A percentile compares a stretch with the other conserved stretches of the same genome.
Evolutionary conservation across 2,329 filamentous ascomycete species (phyloP).

Genomic region (Phaeosphaeriaceae sp.): DNA sequence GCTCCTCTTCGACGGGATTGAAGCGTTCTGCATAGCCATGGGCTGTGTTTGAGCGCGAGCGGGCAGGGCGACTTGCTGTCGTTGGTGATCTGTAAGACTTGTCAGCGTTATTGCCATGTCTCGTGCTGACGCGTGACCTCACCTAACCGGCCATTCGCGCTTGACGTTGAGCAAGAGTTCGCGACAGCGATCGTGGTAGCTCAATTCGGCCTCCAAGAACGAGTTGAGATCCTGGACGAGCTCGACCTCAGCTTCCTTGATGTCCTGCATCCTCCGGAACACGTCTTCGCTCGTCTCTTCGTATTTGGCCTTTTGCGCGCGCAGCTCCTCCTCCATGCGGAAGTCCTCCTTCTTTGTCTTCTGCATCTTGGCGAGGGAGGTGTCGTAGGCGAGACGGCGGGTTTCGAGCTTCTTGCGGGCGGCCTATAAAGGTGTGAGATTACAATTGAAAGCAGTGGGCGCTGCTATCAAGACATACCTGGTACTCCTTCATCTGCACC

Average conservation of each 20-base stretch:
- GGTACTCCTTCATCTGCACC: slow-evolving; percentile 97
- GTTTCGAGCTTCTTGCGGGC: slow-evolving; percentile 94
- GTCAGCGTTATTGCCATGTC: slow-evolving; percentile 23
- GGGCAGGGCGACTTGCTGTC: slow-evolving; percentile 50
- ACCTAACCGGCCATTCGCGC: slow-evolving; percentile 73
- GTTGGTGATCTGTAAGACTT: slow-evolving; percentile 31
- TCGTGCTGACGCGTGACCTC: slow-evolving; percentile 30
- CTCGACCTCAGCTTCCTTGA: slow-evolving; percentile 89
- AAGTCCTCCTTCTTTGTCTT: slow-evolving; percentile 95
- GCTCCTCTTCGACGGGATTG: slow-evolving; percentile 65
- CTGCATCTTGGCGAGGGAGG: slow-evolving; percentile 87
- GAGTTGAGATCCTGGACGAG: slow-evolving; percentile 79
- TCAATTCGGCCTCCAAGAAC: slow-evolving; percentile 88
- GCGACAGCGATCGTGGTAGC: slow-evolving; percentile 88
- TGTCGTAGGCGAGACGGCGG: slow-evolving; percentile 88
- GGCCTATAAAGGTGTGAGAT: slow-evolving; percentile 57
- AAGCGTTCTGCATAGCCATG: slow-evolving; percentile 69
- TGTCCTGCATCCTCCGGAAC: slow-evolving; percentile 90
- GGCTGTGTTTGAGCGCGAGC: slow-evolving; percentile 70
- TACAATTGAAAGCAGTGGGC: background rate
- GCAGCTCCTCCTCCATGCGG: slow-evolving; percentile 89
- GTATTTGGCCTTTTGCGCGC: slow-evolving; percentile 91
- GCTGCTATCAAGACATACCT: slow-evolving; percentile 64
- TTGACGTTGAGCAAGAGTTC: slow-evolving; percentile 79
- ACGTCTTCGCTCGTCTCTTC: slow-evolving; percentile 96